Evolutionary conservation across 176 grass and related monocot species (phyloP).

Genomic region (Secale cereale): DNA sequence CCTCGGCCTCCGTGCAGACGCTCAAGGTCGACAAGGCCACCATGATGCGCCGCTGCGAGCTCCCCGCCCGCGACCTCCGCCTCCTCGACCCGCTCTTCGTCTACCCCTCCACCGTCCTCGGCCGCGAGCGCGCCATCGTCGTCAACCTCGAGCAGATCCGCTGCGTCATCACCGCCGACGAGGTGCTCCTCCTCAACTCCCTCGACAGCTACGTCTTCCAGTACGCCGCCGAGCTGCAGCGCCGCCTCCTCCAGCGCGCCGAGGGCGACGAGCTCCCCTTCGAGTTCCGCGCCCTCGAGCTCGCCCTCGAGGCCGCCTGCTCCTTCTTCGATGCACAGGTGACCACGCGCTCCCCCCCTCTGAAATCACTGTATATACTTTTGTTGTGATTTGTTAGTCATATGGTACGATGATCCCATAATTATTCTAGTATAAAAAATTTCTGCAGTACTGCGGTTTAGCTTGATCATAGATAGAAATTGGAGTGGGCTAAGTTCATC

Average conservation of each 20-base stretch:
- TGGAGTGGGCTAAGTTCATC: too few species aligned
- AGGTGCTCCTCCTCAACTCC: constrained; percentile 91
- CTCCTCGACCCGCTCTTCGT: constrained; percentile 98
- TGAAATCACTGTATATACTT: neutral
- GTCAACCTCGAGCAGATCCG: constrained; percentile 99
- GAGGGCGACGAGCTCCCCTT: constrained; percentile 72
- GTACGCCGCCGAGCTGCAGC: constrained; percentile 89
- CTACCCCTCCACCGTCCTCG: constrained; percentile 86
- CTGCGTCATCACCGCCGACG: constrained; percentile 91
- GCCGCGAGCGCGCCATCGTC: constrained; percentile 91
- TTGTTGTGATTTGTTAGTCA: neutral
- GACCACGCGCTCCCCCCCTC: neutral
- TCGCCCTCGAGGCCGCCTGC: constrained; percentile 90
- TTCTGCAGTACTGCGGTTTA: too few species aligned
- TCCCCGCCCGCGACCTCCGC: constrained; percentile 92
- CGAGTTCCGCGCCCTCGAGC: constrained; percentile 91
- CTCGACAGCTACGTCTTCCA: constrained; percentile 85
- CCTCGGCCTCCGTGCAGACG: constrained; percentile 55
- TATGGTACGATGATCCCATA: neutral
- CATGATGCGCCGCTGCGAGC: constrained; percentile 96
- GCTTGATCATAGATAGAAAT: too few species aligned
- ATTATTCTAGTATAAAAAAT: neutral
- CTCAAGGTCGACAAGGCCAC: constrained; percentile 85
- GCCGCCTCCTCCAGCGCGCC: constrained; percentile 56
- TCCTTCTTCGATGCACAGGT: constrained; percentile 93